Percentiles rank a stretch among this genome's conserved stretches.
Conservation (phyloP, 1,284 basidiomycete species). For the Leccinum huronense region DNA sequence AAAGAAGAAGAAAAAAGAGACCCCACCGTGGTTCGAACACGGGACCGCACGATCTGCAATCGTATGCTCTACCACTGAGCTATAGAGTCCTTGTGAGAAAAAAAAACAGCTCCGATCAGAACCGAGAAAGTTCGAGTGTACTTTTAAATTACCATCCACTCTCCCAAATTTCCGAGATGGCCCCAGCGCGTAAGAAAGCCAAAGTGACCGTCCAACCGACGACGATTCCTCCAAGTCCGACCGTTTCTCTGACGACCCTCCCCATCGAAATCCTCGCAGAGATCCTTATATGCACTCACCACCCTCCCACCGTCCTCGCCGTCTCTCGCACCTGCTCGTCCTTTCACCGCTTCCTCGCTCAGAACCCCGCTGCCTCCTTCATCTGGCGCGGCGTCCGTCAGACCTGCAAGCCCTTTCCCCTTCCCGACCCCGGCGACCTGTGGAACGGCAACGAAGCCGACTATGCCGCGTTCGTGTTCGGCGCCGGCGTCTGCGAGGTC, state of each 20-base stretch:
- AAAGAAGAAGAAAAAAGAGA: background rate
- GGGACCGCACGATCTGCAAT: constrained; percentile 3
- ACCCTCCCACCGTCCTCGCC: constrained; percentile 45
- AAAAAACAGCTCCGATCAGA: background rate
- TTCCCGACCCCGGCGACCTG: constrained; percentile 41
- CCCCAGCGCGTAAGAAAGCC: constrained; percentile 1
- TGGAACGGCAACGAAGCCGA: constrained; percentile 40
- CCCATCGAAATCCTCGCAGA: constrained; percentile 50
- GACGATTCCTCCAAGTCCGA: background rate
- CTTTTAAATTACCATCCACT: too few species aligned
- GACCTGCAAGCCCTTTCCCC: constrained; percentile 26
- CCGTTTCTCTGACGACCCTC: constrained; percentile 25
- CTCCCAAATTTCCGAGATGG: background rate
- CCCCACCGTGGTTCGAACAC: constrained; percentile 3
- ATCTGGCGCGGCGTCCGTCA: constrained; percentile 46
- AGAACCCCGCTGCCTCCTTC: constrained; percentile 34
- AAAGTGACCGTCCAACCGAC: constrained; percentile 9
- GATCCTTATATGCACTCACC: constrained; percentile 39
- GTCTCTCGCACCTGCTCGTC: constrained; percentile 44
- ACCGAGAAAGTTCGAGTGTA: too few species aligned
- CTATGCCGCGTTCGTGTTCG: constrained; percentile 63
- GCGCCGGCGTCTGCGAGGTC: constrained; percentile 56
- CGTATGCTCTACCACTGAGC: constrained; percentile 4
- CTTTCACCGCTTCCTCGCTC: constrained; percentile 40
- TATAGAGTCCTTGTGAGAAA: background rate